Conservation (phyloP, 192 early-diverging fungal species). For the Backusella tarrabulga region DNA sequence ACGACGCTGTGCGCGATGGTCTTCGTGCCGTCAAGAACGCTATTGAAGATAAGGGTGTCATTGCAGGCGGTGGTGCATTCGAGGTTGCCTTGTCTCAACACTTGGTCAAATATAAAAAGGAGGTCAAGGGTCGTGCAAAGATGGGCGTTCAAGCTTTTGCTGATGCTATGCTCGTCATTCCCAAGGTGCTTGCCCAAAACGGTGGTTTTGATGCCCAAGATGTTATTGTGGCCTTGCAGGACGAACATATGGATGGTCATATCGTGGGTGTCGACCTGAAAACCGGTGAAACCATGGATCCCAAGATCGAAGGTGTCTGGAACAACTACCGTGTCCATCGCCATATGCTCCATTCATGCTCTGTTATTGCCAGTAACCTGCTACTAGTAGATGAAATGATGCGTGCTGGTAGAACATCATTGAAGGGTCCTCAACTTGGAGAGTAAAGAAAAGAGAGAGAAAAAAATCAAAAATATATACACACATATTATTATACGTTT, state of each 20-base stretch:
- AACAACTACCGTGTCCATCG: conserved; percentile 98
- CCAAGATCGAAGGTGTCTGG: conserved; percentile 91
- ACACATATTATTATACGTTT: not conserved
- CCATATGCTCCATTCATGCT: conserved; percentile 94
- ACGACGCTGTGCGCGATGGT: conserved; percentile 98
- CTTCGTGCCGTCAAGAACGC: conserved; percentile 98
- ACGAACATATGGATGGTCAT: conserved; percentile 90
- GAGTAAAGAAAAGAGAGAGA: conserved; percentile 3
- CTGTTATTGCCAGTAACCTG: conserved; percentile 97
- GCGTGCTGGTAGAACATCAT: conserved; percentile 56
- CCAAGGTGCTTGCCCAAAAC: conserved; percentile 94
- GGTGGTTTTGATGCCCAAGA: conserved; percentile 97
- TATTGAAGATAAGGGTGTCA: conserved; percentile 87
- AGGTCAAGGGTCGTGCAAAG: conserved; percentile 90
- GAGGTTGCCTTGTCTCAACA: conserved; percentile 86
- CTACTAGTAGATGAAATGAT: conserved; percentile 99
- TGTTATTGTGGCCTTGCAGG: conserved; percentile 89
- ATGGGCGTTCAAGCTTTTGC: conserved; percentile 97
- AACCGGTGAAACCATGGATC: conserved; percentile 93
- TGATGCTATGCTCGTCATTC: conserved; percentile 95
- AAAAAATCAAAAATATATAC: not conserved
- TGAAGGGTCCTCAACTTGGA: conserved; percentile 37
- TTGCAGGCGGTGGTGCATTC: conserved; percentile 96
- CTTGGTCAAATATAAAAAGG: conserved; percentile 83
- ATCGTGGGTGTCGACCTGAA: conserved; percentile 91